These are phyloP conservation scores for Beta vulgaris DNA, from an alignment of 148 eudicot species.

Conservation along the genomic window DNA sequence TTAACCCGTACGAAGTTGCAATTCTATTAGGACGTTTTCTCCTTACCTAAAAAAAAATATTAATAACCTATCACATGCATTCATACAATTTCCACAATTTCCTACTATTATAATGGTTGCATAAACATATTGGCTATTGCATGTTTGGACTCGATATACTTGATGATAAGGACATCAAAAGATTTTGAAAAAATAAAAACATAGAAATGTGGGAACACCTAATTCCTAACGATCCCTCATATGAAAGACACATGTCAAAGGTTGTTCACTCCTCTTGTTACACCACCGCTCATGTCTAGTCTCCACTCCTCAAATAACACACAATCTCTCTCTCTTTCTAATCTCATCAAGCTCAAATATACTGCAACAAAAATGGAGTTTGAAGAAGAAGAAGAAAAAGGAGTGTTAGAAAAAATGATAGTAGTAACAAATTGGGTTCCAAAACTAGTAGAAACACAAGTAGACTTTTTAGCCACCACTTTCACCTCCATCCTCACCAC, in stretches of 20 bases:
- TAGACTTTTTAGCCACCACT: constrained; percentile 31
- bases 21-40: too few relatives aligned
- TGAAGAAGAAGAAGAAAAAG: neutral
- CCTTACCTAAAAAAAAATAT: too few relatives aligned
- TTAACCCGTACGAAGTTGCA: too few relatives aligned
- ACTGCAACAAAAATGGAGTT: neutral
- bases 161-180: too few relatives aligned
- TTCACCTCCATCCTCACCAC: constrained; percentile 29
- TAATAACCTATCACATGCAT: too few relatives aligned
- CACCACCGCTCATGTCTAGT: constrained; percentile 14
- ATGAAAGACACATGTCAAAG: constrained; percentile 16
- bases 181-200: too few relatives aligned
- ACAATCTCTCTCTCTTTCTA: neutral
- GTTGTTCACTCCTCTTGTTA: neutral
- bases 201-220: neutral
- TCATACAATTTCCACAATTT: too few relatives aligned
- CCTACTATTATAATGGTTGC: too few relatives aligned
- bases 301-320: neutral
- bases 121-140: too few relatives aligned
- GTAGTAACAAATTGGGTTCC: constrained; percentile 19
- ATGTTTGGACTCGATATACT: too few relatives aligned
- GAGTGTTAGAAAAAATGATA: too few relatives aligned
- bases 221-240: neutral
- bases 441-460: constrained; percentile 38
- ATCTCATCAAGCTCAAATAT: neutral